These are phyloP conservation scores for Phaeosphaeriaceae sp. DNA, from an alignment of 2,329 filamentous ascomycete genomes.

Conservation along the genomic window DNA sequence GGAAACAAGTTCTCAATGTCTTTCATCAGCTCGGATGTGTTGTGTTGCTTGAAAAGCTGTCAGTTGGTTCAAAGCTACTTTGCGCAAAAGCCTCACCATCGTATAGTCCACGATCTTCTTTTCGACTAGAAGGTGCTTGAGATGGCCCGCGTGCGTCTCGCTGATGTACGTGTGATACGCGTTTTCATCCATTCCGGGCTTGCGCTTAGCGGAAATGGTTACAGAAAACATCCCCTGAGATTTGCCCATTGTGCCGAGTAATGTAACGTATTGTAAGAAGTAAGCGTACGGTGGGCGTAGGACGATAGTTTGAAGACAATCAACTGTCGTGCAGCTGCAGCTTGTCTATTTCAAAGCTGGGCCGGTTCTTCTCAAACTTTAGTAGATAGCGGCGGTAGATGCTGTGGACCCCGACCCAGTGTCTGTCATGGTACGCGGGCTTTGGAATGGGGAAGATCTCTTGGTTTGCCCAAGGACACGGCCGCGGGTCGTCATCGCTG, in stretches of 20 bases:
- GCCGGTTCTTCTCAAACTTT: no score
- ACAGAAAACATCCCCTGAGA: constrained; percentile 3
- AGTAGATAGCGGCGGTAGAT: no score
- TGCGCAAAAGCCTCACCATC: constrained; percentile 7
- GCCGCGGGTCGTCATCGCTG: background rate
- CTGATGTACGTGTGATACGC: constrained; percentile 15
- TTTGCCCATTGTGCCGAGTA: background rate
- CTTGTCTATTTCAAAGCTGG: no score
- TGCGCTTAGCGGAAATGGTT: constrained; percentile 10
- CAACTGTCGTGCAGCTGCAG: background rate
- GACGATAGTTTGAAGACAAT: background rate
- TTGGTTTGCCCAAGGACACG: background rate
- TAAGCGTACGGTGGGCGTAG: no score
- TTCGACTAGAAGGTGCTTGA: constrained; percentile 9
- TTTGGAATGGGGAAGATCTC: background rate
- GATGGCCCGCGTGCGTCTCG: constrained; percentile 10
- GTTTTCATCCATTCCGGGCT: constrained; percentile 9
- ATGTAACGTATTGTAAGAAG: background rate
- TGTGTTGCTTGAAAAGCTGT: background rate
- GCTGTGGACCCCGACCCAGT: no score
- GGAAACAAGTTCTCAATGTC: background rate
- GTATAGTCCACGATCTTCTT: constrained; percentile 14
- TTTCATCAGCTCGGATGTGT: background rate
- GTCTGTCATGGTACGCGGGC: no score
- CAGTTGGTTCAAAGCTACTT: background rate